Conservation (phyloP, 805 yeast species). For the Candida piceae region DNA sequence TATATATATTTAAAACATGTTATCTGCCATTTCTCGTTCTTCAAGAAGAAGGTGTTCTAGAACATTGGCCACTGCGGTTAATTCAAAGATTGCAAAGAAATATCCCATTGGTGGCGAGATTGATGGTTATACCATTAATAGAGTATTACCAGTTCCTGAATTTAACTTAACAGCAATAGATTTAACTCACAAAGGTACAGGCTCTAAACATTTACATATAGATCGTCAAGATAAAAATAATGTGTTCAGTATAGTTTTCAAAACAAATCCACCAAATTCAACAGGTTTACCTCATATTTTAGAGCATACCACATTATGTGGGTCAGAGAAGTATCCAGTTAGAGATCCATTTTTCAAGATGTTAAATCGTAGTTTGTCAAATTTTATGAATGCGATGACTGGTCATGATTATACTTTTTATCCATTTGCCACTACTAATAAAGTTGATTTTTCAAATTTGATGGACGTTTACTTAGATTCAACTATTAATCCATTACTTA, state of each 20-base stretch:
- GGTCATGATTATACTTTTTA: conserved; percentile 94
- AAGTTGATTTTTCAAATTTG: conserved; percentile 72
- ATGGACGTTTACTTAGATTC: conserved; percentile 86
- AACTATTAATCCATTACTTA: conserved; percentile 74
- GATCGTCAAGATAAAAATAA: conserved; percentile 80
- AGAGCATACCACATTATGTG: conserved; percentile 95
- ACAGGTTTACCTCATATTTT: conserved; percentile 95
- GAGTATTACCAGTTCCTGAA: conserved; percentile 72
- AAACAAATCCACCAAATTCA: conserved; percentile 91
- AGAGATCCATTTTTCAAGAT: conserved; percentile 97
- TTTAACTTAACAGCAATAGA: conserved; percentile 75
- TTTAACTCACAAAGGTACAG: conserved; percentile 61
- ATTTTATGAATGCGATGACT: conserved; percentile 98
- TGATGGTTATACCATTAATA: conserved; percentile 63
- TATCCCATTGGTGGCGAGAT: conserved; percentile 60
- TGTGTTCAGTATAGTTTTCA: conserved; percentile 84
- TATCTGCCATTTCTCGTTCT: not conserved
- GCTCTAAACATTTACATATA: conserved; percentile 79
- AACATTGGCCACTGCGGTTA: conserved; percentile 9
- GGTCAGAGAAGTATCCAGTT: conserved; percentile 86
- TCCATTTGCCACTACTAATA: conserved; percentile 93
- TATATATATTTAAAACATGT: too few species aligned
- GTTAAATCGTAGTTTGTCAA: conserved; percentile 90
- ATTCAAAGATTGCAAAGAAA: conserved; percentile 27
- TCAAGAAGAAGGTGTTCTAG: not conserved